Evolutionary conservation across 805 yeast genomes (phyloP), one percentile per base, ranked within the genome.

Genomic region (Kodamaea jinghongensis): DNA sequence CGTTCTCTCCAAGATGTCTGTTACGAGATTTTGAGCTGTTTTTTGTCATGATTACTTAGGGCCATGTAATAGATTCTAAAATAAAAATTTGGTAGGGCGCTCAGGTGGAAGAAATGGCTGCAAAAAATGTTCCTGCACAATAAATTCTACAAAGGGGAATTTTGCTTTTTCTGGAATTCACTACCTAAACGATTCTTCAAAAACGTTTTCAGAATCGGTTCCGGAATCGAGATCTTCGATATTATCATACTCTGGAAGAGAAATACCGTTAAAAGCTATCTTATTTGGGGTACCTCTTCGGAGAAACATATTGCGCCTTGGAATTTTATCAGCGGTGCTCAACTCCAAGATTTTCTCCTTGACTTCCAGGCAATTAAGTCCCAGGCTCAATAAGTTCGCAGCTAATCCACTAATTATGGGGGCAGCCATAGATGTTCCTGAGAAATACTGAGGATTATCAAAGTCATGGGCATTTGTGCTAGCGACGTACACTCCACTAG

Each of bases 371-470:
- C 73, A 63, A 3, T 14, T 14, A 1, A 76, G 51, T 1, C 87
- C 87, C 14, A 65, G 61, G 25, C 79, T 73, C 36, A 84, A 52
- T 28, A 81, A 50, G 28, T 75, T 65, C 0, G 83, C 84, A 12
- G 69, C 74, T 29, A 81, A 48, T 0, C 95, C 95, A 2, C 86
- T 68, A n/a, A 83, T 81, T 4, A 75, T 69, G 0, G 95, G 95
- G 2, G 90, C 64, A 2, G 91, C 79, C 93, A 85, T 85, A 3
- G 93, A 86, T 0, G 93, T 86, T 1, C 95, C 95, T 2, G 88
- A 78, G 51, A 79, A 63, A 2, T 51, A 33, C 26, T 58, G 58
- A 6, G 75, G 46, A 17, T 41, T 35, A 13, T 49, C 36, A 10
- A 38, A 31, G 15, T 57, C 49, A 23, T 54, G 48, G 28, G 65